Percentiles rank a stretch among this genome's conserved stretches.
Evolutionary conservation across 352 stramenopile genomes (phyloP).

Genomic region (Phytopythium boreale): DNA sequence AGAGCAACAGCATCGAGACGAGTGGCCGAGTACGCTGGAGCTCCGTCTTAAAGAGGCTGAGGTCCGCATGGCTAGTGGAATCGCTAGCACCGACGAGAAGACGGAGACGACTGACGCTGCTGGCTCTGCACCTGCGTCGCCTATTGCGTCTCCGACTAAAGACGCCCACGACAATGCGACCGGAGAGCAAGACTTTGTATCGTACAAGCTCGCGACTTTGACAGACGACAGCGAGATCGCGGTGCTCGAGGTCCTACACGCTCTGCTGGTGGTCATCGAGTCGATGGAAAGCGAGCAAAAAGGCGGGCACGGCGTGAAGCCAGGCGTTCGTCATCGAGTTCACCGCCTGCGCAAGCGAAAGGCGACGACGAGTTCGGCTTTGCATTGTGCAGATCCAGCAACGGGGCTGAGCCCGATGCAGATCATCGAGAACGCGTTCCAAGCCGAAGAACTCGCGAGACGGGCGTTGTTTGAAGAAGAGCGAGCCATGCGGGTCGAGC

Average conservation of each 20-base stretch:
- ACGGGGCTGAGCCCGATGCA: slow-evolving; percentile 4
- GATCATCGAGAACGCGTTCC: slow-evolving; percentile 41
- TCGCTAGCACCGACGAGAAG: slow-evolving; percentile 7
- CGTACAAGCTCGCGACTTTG: slow-evolving; percentile 1
- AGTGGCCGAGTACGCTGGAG: slow-evolving; percentile 28
- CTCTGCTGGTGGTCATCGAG: slow-evolving; percentile 15
- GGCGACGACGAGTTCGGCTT: not conserved
- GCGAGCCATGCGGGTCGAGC: slow-evolving; percentile 40
- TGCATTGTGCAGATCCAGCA: not conserved
- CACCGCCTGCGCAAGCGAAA: not conserved
- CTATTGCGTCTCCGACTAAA: not conserved
- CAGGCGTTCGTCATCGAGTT: not conserved
- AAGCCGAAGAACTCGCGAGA: not conserved
- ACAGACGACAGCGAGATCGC: slow-evolving; percentile 9
- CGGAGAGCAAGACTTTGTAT: not conserved
- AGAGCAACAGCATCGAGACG: slow-evolving; percentile 39
- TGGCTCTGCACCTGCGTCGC: not conserved
- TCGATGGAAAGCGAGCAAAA: slow-evolving; percentile 2
- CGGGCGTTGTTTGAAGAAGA: slow-evolving; percentile 16
- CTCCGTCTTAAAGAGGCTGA: slow-evolving; percentile 51
- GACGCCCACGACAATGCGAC: not conserved
- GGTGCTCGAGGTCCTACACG: slow-evolving; percentile 11
- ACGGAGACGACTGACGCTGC: not conserved
- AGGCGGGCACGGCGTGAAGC: not conserved
- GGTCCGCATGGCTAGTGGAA: slow-evolving; percentile 12